These are phyloP conservation scores for Besnoitia besnoiti DNA, from an alignment of 169 alveolate species.

Conservation along the genomic window DNA sequence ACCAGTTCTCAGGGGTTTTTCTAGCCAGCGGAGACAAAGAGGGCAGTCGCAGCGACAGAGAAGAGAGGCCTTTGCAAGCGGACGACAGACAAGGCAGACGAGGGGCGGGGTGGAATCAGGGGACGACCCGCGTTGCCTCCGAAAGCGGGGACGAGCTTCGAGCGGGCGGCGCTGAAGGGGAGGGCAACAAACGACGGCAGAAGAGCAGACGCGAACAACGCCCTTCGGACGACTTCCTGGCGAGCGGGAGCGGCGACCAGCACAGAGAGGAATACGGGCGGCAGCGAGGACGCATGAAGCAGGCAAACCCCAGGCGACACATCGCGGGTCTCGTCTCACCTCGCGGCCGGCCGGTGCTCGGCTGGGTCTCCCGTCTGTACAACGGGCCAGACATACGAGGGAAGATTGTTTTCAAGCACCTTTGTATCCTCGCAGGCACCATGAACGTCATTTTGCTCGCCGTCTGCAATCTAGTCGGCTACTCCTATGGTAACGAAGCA, in stretches of 20 bases:
- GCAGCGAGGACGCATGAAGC: background rate
- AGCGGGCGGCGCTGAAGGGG: constrained; percentile 56
- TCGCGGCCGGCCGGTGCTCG: background rate
- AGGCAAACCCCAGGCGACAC: background rate
- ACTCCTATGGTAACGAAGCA: constrained; percentile 67
- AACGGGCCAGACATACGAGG: background rate
- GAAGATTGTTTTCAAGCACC: constrained; percentile 41
- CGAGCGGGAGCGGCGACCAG: background rate
- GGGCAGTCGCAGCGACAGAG: background rate
- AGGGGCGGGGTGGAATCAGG: background rate
- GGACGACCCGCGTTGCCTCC: background rate
- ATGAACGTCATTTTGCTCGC: constrained; percentile 68
- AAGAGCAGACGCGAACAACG: constrained; percentile 5
- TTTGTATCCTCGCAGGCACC: constrained; percentile 67
- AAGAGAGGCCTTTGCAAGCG: background rate
- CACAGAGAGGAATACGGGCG: background rate
- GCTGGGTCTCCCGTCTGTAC: background rate
- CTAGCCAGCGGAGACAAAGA: background rate
- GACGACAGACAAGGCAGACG: background rate
- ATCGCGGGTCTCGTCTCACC: background rate
- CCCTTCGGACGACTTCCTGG: background rate
- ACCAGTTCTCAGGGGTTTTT: background rate
- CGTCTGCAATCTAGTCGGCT: constrained; percentile 76
- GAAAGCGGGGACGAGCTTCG: background rate
- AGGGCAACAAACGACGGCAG: constrained; percentile 55